phyloP scores from a whole-genome alignment of 2,329 filamentous ascomycete genomes.

The Scedosporium minutisporum region DNA sequence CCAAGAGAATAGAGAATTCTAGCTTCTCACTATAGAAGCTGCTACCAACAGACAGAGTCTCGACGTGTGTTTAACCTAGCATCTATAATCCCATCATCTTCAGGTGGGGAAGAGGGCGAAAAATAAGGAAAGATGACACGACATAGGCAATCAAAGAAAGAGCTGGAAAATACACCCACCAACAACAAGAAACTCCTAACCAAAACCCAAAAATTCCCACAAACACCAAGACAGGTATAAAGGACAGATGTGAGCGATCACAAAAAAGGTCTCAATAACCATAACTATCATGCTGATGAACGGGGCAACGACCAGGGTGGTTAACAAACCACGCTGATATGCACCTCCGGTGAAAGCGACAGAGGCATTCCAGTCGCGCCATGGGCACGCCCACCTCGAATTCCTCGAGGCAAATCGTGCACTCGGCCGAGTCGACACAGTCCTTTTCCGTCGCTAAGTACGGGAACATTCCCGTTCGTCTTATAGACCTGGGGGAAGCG shows the following conservation, averaged over 20 bases:
- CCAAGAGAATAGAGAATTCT: not conserved
- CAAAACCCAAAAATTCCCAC: not conserved
- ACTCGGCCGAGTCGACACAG: conserved; percentile 57
- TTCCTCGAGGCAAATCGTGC: conserved; percentile 59
- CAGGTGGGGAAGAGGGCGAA: not conserved
- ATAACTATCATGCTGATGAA: conserved; percentile 55
- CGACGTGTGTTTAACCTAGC: not conserved
- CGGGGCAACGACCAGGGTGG: conserved; percentile 53
- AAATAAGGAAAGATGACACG: too few relatives aligned
- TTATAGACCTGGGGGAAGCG: conserved; percentile 21
- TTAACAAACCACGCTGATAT: conserved; percentile 54
- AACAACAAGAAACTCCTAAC: not conserved
- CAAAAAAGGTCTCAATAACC: conserved; percentile 29
- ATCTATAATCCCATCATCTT: not conserved
- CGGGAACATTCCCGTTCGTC: conserved; percentile 52
- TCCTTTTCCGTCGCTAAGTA: conserved; percentile 59
- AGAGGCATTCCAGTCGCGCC: conserved; percentile 58
- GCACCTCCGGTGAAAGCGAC: conserved; percentile 52
- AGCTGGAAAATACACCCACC: not conserved
- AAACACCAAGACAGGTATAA: not conserved
- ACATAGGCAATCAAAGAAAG: not conserved
- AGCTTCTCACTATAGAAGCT: too few relatives aligned
- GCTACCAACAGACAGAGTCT: too few relatives aligned
- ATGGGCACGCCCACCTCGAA: conserved; percentile 52
- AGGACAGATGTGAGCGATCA: not conserved